phyloP scores from a whole-genome alignment of 768 basidiomycete species.

The Peribolospora baueri region DNA sequence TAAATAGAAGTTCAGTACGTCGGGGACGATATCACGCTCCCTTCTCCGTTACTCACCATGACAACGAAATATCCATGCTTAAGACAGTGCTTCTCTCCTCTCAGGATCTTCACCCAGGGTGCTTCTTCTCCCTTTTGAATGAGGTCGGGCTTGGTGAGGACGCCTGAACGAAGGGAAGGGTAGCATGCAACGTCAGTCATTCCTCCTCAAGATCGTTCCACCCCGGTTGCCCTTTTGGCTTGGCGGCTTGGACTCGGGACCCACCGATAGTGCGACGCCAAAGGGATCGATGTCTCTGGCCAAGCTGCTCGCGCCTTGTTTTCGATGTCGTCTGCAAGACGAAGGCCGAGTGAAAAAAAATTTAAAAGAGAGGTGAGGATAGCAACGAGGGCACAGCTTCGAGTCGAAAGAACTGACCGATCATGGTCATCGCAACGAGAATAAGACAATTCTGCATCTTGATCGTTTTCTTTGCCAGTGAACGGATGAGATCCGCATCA shows the following conservation, averaged over 20 bases:
- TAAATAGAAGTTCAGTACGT: conserved; percentile 19
- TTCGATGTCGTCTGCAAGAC: conserved; percentile 35
- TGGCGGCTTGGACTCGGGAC: background rate
- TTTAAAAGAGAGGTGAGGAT: too few relatives aligned
- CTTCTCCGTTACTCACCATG: background rate
- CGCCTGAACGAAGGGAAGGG: conserved; percentile 22
- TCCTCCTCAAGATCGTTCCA: background rate
- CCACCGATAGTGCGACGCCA: conserved; percentile 40
- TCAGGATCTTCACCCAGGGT: conserved; percentile 11
- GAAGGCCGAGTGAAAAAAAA: background rate
- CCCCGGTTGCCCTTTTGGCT: too few relatives aligned
- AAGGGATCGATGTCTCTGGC: conserved; percentile 31
- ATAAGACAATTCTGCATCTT: conserved; percentile 30
- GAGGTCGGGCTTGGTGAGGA: conserved; percentile 46
- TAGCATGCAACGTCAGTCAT: background rate
- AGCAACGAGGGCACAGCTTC: background rate
- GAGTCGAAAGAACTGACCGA: conserved; percentile 27
- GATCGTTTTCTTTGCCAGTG: conserved; percentile 30
- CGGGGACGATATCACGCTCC: background rate
- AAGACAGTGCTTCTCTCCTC: background rate
- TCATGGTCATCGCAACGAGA: conserved; percentile 41
- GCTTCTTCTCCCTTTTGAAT: conserved; percentile 25
- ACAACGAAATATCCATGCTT: conserved; percentile 8
- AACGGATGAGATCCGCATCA: conserved; percentile 23
- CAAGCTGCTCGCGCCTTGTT: conserved; percentile 33